Conservation (phyloP, 2,329 filamentous ascomycete genomes). For the Arthrobotrys conoides region DNA sequence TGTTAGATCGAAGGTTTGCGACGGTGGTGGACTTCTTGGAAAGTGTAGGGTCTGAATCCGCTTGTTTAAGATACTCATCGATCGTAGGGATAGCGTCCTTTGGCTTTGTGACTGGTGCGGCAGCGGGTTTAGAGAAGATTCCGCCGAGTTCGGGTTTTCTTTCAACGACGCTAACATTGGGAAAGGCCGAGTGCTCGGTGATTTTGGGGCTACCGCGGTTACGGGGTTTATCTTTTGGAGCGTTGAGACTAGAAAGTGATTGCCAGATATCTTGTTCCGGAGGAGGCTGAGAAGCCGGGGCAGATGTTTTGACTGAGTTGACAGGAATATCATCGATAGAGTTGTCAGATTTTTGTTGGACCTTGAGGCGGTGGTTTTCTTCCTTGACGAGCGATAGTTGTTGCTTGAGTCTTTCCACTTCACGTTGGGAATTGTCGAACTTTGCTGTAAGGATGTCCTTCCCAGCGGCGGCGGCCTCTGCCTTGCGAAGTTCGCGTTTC, state of each 20-base stretch:
- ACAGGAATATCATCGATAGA: constrained; percentile 38
- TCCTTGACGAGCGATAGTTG: constrained; percentile 54
- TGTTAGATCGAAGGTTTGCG: not conserved
- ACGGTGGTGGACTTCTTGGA: constrained; percentile 6
- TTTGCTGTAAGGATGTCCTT: constrained; percentile 44
- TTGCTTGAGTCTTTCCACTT: constrained; percentile 52
- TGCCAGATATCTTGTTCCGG: constrained; percentile 44
- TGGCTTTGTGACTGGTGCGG: constrained; percentile 6
- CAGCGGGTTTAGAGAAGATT: constrained; percentile 39
- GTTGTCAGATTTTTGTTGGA: constrained; percentile 28
- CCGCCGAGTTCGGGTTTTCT: constrained; percentile 40
- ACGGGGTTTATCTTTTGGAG: constrained; percentile 45
- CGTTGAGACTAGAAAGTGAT: constrained; percentile 37
- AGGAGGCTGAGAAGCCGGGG: not conserved
- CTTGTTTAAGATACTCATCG: constrained; percentile 44
- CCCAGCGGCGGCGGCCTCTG: constrained; percentile 51
- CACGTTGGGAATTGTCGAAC: constrained; percentile 48
- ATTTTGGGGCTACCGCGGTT: constrained; percentile 41
- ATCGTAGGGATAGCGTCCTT: constrained; percentile 36
- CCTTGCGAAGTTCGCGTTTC: constrained; percentile 58
- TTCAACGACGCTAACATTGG: constrained; percentile 47
- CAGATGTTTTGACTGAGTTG: constrained; percentile 10
- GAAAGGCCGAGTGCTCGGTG: constrained; percentile 52
- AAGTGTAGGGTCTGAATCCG: constrained; percentile 35
- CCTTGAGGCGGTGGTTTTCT: constrained; percentile 52